These are phyloP conservation scores for Anisodus tanguticus DNA, from an alignment of 257 asterid genomes.

Conservation along the genomic window DNA sequence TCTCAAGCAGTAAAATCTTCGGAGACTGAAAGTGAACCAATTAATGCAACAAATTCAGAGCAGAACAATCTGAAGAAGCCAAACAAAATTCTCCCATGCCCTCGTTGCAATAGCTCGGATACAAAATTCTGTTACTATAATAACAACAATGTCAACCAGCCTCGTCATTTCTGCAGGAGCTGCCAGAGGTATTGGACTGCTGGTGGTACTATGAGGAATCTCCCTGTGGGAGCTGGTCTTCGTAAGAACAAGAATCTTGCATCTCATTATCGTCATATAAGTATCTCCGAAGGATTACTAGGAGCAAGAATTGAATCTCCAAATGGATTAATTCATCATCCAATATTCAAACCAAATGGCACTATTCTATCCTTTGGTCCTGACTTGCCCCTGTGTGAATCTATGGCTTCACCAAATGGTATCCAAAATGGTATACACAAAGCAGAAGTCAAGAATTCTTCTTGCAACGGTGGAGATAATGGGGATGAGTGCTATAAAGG, in stretches of 20 bases:
- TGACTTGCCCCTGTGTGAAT: constrained; percentile 51
- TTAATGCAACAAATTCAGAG: constrained; percentile 44
- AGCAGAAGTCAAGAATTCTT: constrained; percentile 35
- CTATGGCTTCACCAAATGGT: constrained; percentile 50
- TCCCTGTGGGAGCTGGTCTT: constrained; percentile 93
- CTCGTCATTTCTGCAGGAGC: constrained; percentile 93
- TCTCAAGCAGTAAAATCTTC: constrained; percentile 37
- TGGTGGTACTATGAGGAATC: constrained; percentile 94
- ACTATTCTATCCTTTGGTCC: constrained; percentile 73
- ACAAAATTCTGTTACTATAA: constrained; percentile 93
- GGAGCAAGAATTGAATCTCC: constrained; percentile 50
- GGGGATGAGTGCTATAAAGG: constrained; percentile 51
- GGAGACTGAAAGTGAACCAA: constrained; percentile 47
- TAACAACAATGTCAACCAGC: constrained; percentile 84
- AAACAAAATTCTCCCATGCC: constrained; percentile 87
- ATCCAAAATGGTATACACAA: constrained; percentile 39
- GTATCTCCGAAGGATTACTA: constrained; percentile 64
- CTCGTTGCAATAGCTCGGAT: constrained; percentile 90
- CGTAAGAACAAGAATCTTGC: constrained; percentile 72
- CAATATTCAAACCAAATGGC: constrained; percentile 53
- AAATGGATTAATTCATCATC: constrained; percentile 50
- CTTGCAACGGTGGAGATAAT: constrained; percentile 40
- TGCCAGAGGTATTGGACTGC: constrained; percentile 98
- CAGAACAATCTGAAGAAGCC: constrained; percentile 73
- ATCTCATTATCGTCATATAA: constrained; percentile 58